Conservation (phyloP, 139 green algal genomes). For the Tetradesmus lagerheimii region DNA sequence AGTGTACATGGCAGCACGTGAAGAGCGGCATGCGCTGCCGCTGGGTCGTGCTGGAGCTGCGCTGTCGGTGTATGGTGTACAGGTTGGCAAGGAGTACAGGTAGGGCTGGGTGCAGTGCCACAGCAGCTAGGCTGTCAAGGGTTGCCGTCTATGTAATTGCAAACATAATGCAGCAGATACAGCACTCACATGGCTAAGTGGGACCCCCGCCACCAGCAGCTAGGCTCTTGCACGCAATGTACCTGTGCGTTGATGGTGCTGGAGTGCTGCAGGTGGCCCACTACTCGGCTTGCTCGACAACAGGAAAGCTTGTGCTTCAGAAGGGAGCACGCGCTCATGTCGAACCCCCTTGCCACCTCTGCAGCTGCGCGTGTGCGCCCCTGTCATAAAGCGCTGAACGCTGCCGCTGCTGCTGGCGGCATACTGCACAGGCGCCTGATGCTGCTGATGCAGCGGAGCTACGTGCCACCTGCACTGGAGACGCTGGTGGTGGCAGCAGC, state of each 20-base stretch:
- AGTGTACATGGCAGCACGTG: slow-evolving; percentile 31
- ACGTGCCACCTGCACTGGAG: slow-evolving; percentile 7
- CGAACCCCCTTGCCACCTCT: neutral
- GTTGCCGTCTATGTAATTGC: neutral
- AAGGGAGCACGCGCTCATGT: too few relatives aligned
- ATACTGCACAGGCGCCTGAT: neutral
- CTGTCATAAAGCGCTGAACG: neutral
- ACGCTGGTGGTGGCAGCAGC: slow-evolving; percentile 25
- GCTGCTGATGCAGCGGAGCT: neutral
- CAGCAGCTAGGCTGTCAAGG: neutral
- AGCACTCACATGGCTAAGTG: too few relatives aligned
- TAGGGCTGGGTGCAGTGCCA: neutral
- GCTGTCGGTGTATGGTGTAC: neutral
- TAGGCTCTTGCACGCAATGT: too few relatives aligned
- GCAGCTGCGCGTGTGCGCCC: neutral
- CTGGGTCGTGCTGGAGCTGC: slow-evolving; percentile 17
- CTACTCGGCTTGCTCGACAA: too few relatives aligned
- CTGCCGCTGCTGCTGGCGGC: neutral
- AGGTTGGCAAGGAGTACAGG: slow-evolving; percentile 36
- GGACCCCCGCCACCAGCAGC: too few relatives aligned
- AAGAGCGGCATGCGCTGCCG: slow-evolving; percentile 2
- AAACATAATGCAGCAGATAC: neutral
- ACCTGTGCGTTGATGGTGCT: too few relatives aligned
- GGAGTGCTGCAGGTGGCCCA: too few relatives aligned
- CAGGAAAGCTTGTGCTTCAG: too few relatives aligned